These are phyloP conservation scores for Hippophae rhamnoides DNA, from an alignment of 306 rosid genomes.

Conservation along the genomic window DNA sequence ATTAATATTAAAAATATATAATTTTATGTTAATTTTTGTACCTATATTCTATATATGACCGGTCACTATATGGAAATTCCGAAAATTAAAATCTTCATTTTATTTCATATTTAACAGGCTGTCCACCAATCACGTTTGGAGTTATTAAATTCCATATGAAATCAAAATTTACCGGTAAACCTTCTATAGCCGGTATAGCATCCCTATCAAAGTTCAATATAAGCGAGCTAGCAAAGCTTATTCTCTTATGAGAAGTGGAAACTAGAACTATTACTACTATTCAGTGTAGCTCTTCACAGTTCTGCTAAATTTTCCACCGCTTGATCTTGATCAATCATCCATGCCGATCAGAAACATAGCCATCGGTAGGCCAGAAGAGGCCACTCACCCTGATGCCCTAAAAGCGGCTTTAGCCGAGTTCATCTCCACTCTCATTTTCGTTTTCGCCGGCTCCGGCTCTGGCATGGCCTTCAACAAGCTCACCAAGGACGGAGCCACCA, in stretches of 20 bases:
- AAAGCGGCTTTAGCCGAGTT: slow-evolving; percentile 62
- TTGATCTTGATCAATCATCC: not conserved
- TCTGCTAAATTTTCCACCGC: not conserved
- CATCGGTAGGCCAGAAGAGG: slow-evolving; percentile 51
- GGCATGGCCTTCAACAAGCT: slow-evolving; percentile 69
- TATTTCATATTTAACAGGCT: slow-evolving; percentile 25
- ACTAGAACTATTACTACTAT: not conserved
- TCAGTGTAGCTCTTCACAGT: not conserved
- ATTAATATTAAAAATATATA: too few species aligned
- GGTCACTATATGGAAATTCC: too few species aligned
- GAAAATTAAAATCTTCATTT: not conserved
- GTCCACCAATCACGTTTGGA: slow-evolving; percentile 9
- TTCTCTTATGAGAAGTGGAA: not conserved
- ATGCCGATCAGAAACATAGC: slow-evolving; percentile 68
- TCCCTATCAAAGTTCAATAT: slow-evolving; percentile 26
- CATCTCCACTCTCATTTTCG: slow-evolving; percentile 67
- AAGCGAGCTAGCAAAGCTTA: not conserved
- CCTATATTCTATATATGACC: too few species aligned
- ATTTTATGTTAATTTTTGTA: too few species aligned
- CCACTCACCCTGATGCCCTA: slow-evolving; percentile 43
- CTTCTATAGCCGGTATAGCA: slow-evolving; percentile 23
- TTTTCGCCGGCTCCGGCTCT: slow-evolving; percentile 68
- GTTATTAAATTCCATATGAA: too few species aligned
- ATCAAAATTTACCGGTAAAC: slow-evolving; percentile 32
- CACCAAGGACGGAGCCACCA: slow-evolving; percentile 29